Base-by-base conservation (phyloP, 164 flowering plant species). In the Stephania japonica region DNA sequence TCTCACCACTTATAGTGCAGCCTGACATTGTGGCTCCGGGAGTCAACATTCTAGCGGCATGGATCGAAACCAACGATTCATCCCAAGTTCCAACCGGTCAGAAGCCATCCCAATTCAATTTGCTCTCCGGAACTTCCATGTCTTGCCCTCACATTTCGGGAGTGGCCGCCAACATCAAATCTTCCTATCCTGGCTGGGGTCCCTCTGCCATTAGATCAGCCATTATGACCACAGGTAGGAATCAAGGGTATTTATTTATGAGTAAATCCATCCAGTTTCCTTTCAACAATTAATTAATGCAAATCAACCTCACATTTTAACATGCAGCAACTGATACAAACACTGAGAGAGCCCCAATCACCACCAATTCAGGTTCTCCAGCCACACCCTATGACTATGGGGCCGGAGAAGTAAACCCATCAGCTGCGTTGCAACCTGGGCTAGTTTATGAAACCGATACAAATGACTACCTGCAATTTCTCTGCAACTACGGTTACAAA, bases 1-100 rank as follows among this genome's bases (percentile, higher is more conserved):
- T 72, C 68, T 32, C 38, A 32, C 38, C 38, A 32, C 3, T 32
- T 32, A 9, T 21, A 11, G 32, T 80, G 82, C 86, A 93, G 98
- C 98, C 98, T 18, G 98, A 93, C 76, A 79, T 91, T 41, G 81
- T 91, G 7, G 98, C 93, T 68, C 98, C 98, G 18, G 98, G 98
- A 59, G 95, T 90, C 23, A 78, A 76, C 72, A 90, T 91, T 73
- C 88, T 93, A 13, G 97, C 98, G 53, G 89, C 97, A 16, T 91
- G 90, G 93, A 83, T 84, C 1, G 86, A 79, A 26, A 87, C 85
- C 41, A 89, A 90, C 65, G 72, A 62, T 4, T 68, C 75, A n/a
- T 76, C 78, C 13, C 70, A 65, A 25, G 77, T 79, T 44, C 84
- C 82, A 7, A 27, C 75, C 26, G 94, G 86, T 7, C 81, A 82